phyloP scores from a whole-genome alignment of 1,284 basidiomycete species.

The Ustilago cynodontis region DNA sequence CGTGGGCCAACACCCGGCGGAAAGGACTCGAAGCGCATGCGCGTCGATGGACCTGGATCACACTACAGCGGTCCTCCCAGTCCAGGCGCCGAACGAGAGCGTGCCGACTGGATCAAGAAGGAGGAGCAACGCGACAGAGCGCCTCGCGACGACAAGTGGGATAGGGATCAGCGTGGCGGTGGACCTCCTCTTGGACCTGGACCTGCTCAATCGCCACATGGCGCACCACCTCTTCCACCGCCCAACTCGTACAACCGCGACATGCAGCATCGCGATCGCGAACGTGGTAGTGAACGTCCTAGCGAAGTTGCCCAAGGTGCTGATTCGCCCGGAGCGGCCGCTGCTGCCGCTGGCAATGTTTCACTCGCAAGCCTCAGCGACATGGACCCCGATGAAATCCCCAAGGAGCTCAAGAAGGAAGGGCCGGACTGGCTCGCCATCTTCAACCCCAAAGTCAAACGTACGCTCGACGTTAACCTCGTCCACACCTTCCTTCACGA shows the following conservation, averaged over 20 bases:
- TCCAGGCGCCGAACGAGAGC: slow-evolving; percentile 59
- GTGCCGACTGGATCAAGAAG: slow-evolving; percentile 62
- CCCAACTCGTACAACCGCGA: slow-evolving; percentile 49
- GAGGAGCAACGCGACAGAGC: slow-evolving; percentile 58
- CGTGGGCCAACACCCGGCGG: slow-evolving; percentile 63
- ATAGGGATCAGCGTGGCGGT: slow-evolving; percentile 61
- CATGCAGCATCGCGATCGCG: slow-evolving; percentile 43
- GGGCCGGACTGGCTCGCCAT: slow-evolving; percentile 95
- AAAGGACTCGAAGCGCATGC: slow-evolving; percentile 60
- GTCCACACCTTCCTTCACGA: slow-evolving; percentile 93
- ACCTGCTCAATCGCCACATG: slow-evolving; percentile 51
- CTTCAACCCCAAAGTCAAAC: slow-evolving; percentile 87
- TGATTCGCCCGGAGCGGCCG: slow-evolving; percentile 45
- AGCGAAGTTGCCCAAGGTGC: slow-evolving; percentile 25
- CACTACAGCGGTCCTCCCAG: slow-evolving; percentile 56
- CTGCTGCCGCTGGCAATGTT: slow-evolving; percentile 59
- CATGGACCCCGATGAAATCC: slow-evolving; percentile 70
- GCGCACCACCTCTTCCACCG: slow-evolving; percentile 52
- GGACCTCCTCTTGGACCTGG: slow-evolving; percentile 45
- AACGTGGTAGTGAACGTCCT: slow-evolving; percentile 27
- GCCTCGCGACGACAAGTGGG: slow-evolving; percentile 58
- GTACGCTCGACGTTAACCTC: slow-evolving; percentile 85
- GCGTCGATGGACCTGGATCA: slow-evolving; percentile 45
- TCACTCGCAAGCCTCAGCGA: slow-evolving; percentile 65
- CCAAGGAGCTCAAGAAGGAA: slow-evolving; percentile 78